These are phyloP conservation scores for Phylloporus scabripes DNA, from an alignment of 768 basidiomycete species.

Conservation along the genomic window DNA sequence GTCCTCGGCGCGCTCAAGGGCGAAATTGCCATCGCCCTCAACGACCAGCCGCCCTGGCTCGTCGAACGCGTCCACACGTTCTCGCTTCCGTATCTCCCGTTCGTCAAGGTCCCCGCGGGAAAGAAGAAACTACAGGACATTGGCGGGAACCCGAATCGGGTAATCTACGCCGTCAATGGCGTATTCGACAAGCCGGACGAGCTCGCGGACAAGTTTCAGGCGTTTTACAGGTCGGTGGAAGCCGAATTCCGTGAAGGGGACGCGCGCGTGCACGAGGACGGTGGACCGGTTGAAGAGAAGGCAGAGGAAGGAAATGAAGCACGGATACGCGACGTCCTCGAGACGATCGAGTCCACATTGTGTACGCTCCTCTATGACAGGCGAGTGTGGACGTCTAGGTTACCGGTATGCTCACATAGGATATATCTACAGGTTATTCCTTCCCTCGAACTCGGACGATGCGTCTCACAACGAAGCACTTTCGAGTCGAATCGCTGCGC, in stretches of 20 bases:
- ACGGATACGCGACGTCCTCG: conserved; percentile 56
- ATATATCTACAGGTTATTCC: conserved; percentile 55
- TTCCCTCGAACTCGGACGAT: conserved; percentile 70
- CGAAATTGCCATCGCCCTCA: conserved; percentile 50
- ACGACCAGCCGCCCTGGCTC: conserved; percentile 50
- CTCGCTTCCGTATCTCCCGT: conserved; percentile 51
- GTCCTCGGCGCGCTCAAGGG: conserved; percentile 48
- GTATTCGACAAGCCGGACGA: conserved; percentile 47
- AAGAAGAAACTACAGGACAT: conserved; percentile 32
- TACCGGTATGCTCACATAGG: neutral
- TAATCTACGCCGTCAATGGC: conserved; percentile 37
- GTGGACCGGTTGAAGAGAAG: conserved; percentile 5
- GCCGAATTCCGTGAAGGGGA: conserved; percentile 46
- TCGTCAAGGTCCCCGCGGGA: conserved; percentile 36
- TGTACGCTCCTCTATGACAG: conserved; percentile 80
- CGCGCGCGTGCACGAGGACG: conserved; percentile 3
- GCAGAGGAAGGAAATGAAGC: conserved; percentile 35
- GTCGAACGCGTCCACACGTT: conserved; percentile 55
- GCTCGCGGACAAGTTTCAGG: conserved; percentile 52
- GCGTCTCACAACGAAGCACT: conserved; percentile 85
- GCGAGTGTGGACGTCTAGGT: conserved; percentile 31
- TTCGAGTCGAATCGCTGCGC: conserved; percentile 81
- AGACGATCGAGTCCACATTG: conserved; percentile 66
- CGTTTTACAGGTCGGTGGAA: conserved; percentile 64
- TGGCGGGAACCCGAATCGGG: conserved; percentile 18